Base-by-base conservation (phyloP, 1,284 basidiomycete genomes). In the Apiotrichum siamense region DNA sequence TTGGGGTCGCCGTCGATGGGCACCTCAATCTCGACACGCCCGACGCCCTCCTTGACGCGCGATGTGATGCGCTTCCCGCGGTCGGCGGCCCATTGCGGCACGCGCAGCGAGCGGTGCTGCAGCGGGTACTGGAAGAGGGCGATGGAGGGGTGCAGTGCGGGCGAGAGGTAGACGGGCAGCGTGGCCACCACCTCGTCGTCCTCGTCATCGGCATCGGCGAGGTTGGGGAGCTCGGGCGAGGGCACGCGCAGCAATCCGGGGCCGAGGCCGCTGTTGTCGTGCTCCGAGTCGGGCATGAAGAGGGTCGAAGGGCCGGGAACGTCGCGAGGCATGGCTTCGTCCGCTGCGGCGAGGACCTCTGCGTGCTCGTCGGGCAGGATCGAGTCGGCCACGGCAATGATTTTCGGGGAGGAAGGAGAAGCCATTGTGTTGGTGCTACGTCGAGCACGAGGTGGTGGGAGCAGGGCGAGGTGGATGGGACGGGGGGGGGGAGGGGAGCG, bases 121-220 rank as follows among this genome's bases (percentile, higher is more conserved):
- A 75, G 52, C 1, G 73, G 73, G 44, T 69, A 73, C 53, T 75
- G 72, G 52, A 71, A 72, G 21, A 73, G 47, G 36, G 67, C 55
- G n/a, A 75, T 45, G 12, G 61, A 24, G 1, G 65, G 63, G 24
- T 52, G 44, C 2, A 72, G 54, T 7, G 54, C 48, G 9, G 68
- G 57, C 4, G 64, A 66, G 32, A 75, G 50, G 61, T 73, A 73
- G 3, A 75, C 65, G 7, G 73, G 73, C 13, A 75, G 55, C 15
- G 55, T 62, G 27, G 66, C 58, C 6, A 67, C 27, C 6, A 70
- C 58, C 43, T 73, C 69, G 53, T 69, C 65, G 46, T 59, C 52
- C 11, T 58, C 57, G 31, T 62, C 62, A 31, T 63, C 62, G 4
- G 54, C 52, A 27, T 62, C 64, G 7, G 7, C 7, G 7, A 36